Percentiles rank a stretch among this genome's conserved stretches.
These are phyloP conservation scores for Gomphus sp. DNA, from an alignment of 1,284 basidiomycete genomes.

Conservation along the genomic window DNA sequence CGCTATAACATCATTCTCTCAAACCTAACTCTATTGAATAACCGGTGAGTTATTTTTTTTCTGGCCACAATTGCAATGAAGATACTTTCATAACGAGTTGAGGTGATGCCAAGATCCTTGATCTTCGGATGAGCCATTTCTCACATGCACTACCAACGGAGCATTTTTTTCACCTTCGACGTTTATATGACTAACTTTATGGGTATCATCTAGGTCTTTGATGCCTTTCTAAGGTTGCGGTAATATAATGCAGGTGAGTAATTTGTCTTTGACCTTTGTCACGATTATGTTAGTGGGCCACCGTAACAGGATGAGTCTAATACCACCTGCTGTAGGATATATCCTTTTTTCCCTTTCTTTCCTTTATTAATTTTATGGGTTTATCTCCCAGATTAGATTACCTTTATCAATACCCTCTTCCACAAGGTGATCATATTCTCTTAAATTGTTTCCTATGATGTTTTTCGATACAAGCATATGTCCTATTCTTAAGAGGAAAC, in stretches of 20 bases:
- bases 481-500: constrained; percentile 1
- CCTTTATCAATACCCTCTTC: not conserved
- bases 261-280: no score
- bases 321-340: no score
- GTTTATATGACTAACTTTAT: not conserved
- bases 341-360: not conserved
- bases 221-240: no score
- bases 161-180: not conserved
- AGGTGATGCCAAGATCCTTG: constrained; percentile 7
- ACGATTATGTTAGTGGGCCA: no score
- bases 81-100: constrained; percentile 8
- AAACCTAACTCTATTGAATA: not conserved
- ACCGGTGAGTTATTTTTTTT: not conserved
- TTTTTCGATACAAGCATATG: constrained; percentile 10
- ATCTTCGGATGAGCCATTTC: constrained; percentile 8
- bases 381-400: not conserved
- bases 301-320: no score
- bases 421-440: not conserved
- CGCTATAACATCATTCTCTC: no score
- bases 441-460: constrained; percentile 1
- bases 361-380: not conserved
- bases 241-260: no score
- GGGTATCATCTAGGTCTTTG: no score
- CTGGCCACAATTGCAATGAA: not conserved
- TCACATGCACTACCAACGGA: constrained; percentile 12